A percentile compares a stretch with the other conserved stretches of the same genome.
phyloP scores from a whole-genome alignment of 2,329 filamentous ascomycete genomes.

The Talaromyces pinophilus region DNA sequence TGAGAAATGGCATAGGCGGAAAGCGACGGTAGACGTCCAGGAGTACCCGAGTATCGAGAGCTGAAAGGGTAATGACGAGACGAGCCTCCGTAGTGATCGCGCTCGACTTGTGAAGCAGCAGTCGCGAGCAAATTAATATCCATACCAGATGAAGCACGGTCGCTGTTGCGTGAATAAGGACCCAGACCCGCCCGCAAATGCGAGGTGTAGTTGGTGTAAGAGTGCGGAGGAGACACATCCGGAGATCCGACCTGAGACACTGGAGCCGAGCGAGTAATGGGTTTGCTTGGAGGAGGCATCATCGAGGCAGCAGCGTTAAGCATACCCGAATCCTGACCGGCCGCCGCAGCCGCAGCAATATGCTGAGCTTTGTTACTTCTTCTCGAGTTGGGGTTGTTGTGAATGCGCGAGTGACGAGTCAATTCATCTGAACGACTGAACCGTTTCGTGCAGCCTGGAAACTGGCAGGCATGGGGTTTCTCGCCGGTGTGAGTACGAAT shows the following conservation, averaged over 20 bases:
- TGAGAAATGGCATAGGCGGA: slow-evolving; percentile 73
- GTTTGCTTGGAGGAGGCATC: slow-evolving; percentile 77
- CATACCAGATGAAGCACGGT: slow-evolving; percentile 51
- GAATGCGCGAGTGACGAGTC: slow-evolving; percentile 94
- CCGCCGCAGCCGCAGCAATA: slow-evolving; percentile 57
- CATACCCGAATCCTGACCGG: slow-evolving; percentile 52
- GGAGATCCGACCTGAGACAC: slow-evolving; percentile 85
- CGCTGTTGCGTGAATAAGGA: slow-evolving; percentile 46
- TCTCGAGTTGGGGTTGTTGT: slow-evolving; percentile 97
- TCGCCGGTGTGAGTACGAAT: slow-evolving; percentile 97
- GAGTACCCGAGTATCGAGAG: slow-evolving; percentile 48
- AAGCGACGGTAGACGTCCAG: slow-evolving; percentile 69
- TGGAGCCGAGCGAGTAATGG: slow-evolving; percentile 84
- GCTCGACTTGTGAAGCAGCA: slow-evolving; percentile 66
- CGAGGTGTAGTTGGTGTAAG: slow-evolving; percentile 66
- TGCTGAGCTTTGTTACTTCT: slow-evolving; percentile 81
- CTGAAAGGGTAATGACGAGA: slow-evolving; percentile 51
- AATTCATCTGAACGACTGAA: slow-evolving; percentile 96
- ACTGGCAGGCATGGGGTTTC: slow-evolving; percentile 95
- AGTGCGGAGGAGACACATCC: slow-evolving; percentile 92
- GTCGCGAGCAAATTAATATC: slow-evolving; percentile 71
- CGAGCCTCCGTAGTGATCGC: slow-evolving; percentile 52
- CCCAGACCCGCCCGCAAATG: slow-evolving; percentile 60
- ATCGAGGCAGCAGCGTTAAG: slow-evolving; percentile 57
- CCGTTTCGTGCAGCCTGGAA: slow-evolving; percentile 92